Conservation (phyloP, 805 yeast species). For the Peterozyma xylosa region DNA sequence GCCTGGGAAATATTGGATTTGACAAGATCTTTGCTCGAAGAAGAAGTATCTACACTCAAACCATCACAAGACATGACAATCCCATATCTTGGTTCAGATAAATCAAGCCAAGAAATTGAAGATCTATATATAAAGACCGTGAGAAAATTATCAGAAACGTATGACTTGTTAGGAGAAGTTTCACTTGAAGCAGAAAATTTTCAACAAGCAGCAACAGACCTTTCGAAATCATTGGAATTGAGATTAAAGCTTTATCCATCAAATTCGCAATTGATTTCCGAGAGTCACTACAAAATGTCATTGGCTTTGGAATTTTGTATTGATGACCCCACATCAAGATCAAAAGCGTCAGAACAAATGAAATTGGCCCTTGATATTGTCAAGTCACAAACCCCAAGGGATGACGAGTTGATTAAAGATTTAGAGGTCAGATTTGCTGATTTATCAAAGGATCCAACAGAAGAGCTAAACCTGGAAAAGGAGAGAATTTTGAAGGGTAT, state of each 20-base stretch:
- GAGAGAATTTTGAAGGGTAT: conserved; percentile 48
- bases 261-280: conserved; percentile 57
- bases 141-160: conserved; percentile 61
- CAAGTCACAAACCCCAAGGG: conserved; percentile 28
- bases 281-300: conserved; percentile 74
- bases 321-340: conserved; percentile 47
- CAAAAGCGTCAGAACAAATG: conserved; percentile 40
- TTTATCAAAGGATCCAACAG: conserved; percentile 42
- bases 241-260: conserved; percentile 43
- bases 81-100: conserved; percentile 15
- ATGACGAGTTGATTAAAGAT: conserved; percentile 42
- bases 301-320: conserved; percentile 67
- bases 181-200: conserved; percentile 87
- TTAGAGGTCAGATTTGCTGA: conserved; percentile 50
- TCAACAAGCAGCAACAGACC: conserved; percentile 67
- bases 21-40: conserved; percentile 60
- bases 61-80: conserved; percentile 1
- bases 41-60: conserved; percentile 24
- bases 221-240: conserved; percentile 47
- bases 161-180: conserved; percentile 81
- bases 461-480: conserved; percentile 41
- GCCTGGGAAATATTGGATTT: conserved; percentile 87
- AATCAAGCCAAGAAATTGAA: conserved; percentile 5
- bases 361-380: conserved; percentile 34
- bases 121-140: conserved; percentile 28